These are phyloP conservation scores for Talaromyces sp. DNA, from an alignment of 2,329 filamentous ascomycete genomes.

Conservation along the genomic window DNA sequence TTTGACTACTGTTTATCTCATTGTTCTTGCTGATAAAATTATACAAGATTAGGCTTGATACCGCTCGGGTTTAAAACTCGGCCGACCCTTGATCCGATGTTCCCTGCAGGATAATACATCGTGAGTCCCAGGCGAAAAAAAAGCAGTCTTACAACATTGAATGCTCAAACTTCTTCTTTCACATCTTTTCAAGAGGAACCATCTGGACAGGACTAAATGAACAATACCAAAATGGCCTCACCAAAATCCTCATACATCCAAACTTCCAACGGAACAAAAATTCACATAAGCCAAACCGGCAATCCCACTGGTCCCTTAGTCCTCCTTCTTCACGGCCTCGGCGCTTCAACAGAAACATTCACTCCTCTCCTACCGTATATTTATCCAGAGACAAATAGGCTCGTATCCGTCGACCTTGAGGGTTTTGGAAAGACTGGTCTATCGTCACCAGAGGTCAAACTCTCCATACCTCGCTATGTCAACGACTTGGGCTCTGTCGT, in stretches of 20 bases:
- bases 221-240: neutral
- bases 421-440: conserved; percentile 9
- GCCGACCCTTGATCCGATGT: neutral
- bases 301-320: neutral
- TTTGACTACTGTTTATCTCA: neutral
- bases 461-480: conserved; percentile 11
- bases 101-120: neutral
- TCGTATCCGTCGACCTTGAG: conserved; percentile 9
- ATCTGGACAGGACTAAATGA: neutral
- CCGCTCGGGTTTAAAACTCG: neutral
- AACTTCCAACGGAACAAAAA: conserved; percentile 2
- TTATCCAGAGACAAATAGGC: conserved; percentile 6
- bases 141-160: neutral
- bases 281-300: neutral
- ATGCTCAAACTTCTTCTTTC: neutral
- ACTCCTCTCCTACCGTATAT: neutral
- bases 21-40: neutral
- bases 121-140: neutral
- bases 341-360: conserved; percentile 9
- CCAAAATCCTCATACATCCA: neutral
- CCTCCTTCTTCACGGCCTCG: conserved; percentile 8
- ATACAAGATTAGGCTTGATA: too few species aligned
- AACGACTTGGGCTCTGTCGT: conserved; percentile 8
- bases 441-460: conserved; percentile 5
- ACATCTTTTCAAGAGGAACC: neutral